These are phyloP conservation scores for Nevesoporus exiguus DNA, from an alignment of 768 basidiomycete species.

Conservation along the genomic window DNA sequence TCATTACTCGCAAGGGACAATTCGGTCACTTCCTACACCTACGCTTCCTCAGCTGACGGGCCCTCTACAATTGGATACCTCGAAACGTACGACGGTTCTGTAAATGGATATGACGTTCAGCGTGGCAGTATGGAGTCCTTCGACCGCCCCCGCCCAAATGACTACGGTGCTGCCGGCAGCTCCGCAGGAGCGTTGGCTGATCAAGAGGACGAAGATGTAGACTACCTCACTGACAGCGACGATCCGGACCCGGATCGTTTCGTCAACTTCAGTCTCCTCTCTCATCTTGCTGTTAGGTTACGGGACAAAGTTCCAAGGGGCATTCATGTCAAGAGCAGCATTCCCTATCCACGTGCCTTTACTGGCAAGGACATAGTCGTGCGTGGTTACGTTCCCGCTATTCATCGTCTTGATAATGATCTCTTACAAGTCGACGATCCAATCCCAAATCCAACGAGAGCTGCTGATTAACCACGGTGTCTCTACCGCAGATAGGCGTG, in stretches of 20 bases:
- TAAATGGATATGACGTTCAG: conserved; percentile 17
- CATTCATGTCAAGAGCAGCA: conserved; percentile 88
- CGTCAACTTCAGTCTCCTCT: conserved; percentile 84
- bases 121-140: conserved; percentile 27
- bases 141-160: conserved; percentile 18
- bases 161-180: conserved; percentile 18
- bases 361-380: conserved; percentile 95
- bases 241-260: conserved; percentile 74
- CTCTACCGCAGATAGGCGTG: conserved; percentile 73
- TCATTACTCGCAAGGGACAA: conserved; percentile 12
- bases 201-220: conserved; percentile 30
- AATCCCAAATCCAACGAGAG: conserved; percentile 82
- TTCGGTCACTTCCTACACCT: conserved; percentile 20
- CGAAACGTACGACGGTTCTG: conserved; percentile 16
- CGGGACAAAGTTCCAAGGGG: conserved; percentile 87
- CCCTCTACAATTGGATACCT: conserved; percentile 23
- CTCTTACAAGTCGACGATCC: conserved; percentile 70
- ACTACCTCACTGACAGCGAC: conserved; percentile 40
- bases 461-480: conserved; percentile 72
- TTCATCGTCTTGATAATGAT: neutral
- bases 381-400: conserved; percentile 32
- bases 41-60: conserved; percentile 18
- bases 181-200: conserved; percentile 18
- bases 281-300: conserved; percentile 84
- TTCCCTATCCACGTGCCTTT: conserved; percentile 86